These are phyloP conservation scores for Ustilago xerochloae DNA, from an alignment of 1,284 basidiomycete species.

Conservation along the genomic window DNA sequence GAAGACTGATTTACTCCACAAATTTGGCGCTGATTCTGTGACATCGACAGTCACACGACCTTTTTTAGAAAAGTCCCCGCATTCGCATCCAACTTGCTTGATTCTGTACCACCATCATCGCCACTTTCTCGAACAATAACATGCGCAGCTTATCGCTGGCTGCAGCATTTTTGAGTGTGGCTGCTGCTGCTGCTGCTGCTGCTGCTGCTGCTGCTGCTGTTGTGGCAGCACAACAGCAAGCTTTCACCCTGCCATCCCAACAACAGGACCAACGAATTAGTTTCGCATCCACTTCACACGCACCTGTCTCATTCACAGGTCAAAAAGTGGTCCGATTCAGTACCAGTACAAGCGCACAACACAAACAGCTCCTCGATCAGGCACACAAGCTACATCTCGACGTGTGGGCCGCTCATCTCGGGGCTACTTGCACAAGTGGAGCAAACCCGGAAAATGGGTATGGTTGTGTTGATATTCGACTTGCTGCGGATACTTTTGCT, in stretches of 20 bases:
- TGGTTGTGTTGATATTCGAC: constrained; percentile 36
- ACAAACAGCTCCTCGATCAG: constrained; percentile 7
- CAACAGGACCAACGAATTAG: constrained; percentile 4
- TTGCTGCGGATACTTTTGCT: constrained; percentile 15
- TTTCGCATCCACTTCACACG: constrained; percentile 10
- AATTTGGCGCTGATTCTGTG: too few relatives aligned
- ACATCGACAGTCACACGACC: too few relatives aligned
- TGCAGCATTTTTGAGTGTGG: constrained; percentile 10
- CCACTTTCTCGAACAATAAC: not conserved
- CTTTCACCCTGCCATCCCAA: constrained; percentile 10
- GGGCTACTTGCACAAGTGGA: constrained; percentile 21
- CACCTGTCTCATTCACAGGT: constrained; percentile 15
- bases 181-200: not conserved
- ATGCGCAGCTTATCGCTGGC: constrained; percentile 28
- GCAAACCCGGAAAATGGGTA: not conserved
- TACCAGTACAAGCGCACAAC: constrained; percentile 7
- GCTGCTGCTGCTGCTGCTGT: not conserved
- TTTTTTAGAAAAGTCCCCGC: too few relatives aligned
- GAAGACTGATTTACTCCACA: not conserved
- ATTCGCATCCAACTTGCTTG: too few relatives aligned
- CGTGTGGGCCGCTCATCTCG: constrained; percentile 29
- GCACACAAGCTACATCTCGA: constrained; percentile 20
- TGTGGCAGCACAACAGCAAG: constrained; percentile 7
- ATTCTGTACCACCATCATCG: not conserved
- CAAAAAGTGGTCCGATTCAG: constrained; percentile 37